These are phyloP conservation scores for Carpinus fangiana DNA, from an alignment of 306 rosid species.

Conservation along the genomic window DNA sequence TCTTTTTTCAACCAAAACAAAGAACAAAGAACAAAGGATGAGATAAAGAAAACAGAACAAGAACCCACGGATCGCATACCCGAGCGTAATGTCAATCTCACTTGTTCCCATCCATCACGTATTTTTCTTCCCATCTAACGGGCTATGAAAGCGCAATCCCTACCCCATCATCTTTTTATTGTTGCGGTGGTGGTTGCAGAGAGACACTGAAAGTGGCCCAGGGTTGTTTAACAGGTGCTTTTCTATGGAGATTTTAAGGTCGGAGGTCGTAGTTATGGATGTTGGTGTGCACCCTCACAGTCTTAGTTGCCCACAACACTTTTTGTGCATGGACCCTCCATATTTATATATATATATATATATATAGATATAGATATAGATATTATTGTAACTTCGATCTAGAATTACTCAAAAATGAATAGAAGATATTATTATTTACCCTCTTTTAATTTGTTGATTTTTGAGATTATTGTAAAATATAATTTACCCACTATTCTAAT, in stretches of 20 bases:
- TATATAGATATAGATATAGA: no score
- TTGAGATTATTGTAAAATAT: no score
- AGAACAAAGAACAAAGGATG: neutral
- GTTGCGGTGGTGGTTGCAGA: conserved; percentile 69
- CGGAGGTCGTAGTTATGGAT: conserved; percentile 75
- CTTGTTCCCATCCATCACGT: conserved; percentile 39
- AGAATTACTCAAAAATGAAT: no score
- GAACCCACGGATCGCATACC: neutral
- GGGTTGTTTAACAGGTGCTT: conserved; percentile 67
- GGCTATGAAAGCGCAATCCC: conserved; percentile 38
- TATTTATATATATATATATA: conserved; percentile 6
- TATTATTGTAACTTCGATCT: no score
- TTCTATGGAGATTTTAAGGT: conserved; percentile 74
- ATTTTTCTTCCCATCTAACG: conserved; percentile 37
- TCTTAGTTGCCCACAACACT: conserved; percentile 23
- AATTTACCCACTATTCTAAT: no score
- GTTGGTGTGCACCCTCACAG: conserved; percentile 65
- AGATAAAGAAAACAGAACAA: neutral
- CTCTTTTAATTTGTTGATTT: no score
- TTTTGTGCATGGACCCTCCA: conserved; percentile 39
- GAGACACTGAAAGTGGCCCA: conserved; percentile 43
- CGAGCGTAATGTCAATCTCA: conserved; percentile 1
- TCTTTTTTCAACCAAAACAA: no score
- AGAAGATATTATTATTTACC: no score
- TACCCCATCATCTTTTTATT: conserved; percentile 23